Base-by-base conservation (phyloP, 345 rosid species). In the Raphanus sativus region DNA sequence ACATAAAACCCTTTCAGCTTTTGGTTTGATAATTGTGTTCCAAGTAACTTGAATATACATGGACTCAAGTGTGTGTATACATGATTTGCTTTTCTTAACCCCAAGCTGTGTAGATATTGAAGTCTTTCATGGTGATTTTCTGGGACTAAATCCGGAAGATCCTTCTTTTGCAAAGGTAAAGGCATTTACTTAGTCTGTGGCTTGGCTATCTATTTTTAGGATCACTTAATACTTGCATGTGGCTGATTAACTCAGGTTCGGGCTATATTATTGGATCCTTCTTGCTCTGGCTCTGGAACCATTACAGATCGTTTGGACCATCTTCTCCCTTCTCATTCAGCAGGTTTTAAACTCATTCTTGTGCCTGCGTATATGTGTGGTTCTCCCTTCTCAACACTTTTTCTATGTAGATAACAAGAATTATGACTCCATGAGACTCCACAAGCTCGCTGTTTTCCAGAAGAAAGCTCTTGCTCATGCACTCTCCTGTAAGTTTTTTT, bases 271-370 rank as follows among this genome's bases (percentile, higher is more conserved):
- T 81, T 94, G 77, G 97, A 94, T 80, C 98, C 98, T 62, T 94
- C 97, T 66, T 94, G 98, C 81, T 94, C 97, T 28, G 98, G 97
- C 75, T 92, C 98, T 0, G 97, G 98, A 75, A 94, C 95, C 40
- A 67, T 83, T 16, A 83, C 93, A 32, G 90, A 90, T 74, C 87
- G 98, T 74, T 83, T 94, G 77, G 97, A 94, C 79, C 92, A 94
- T 83, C 86, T 94, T 55, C 95, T 94, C 70, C 98, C 98, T 17
- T 90, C 98, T 75, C 83, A 84, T 81, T 61, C 81, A 32, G 36
- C 82, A 33, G 85, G 90, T 88, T 76, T 69, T 10, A 4, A 64
- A 63, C 8, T 45, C 45, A 38, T 69, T 60, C 32, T 61, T 73
- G 61, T 73, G 3, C 21, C 5, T 70, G 3, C 34, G 16, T 77